These are phyloP conservation scores for Climacium dendroides DNA, from an alignment of 225 moss, liverwort and hornwort genomes.

Conservation along the genomic window DNA sequence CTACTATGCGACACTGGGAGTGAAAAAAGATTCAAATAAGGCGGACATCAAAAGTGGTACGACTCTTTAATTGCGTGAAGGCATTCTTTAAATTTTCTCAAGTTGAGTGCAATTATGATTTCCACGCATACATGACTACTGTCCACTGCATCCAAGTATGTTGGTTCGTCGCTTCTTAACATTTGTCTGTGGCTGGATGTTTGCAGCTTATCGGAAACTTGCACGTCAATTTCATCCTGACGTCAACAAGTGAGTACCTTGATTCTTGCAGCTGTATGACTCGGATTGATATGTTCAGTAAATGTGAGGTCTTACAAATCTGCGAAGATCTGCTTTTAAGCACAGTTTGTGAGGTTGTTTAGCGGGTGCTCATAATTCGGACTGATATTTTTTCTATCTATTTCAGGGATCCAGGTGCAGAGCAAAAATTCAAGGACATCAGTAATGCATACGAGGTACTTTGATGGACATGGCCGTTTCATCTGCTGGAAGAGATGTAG, in stretches of 20 bases:
- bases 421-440: slow-evolving; percentile 95
- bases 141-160: not conserved
- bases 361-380: not conserved
- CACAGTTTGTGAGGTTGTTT: not conserved
- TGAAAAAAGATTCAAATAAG: slow-evolving; percentile 65
- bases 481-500: not conserved
- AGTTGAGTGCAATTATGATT: not conserved
- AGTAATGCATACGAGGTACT: slow-evolving; percentile 97
- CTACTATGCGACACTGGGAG: slow-evolving; percentile 75
- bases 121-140: not conserved
- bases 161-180: not conserved
- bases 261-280: not conserved
- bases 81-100: not conserved
- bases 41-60: slow-evolving; percentile 83
- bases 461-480: not conserved
- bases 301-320: not conserved
- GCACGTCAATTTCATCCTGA: slow-evolving; percentile 94
- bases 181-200: not conserved
- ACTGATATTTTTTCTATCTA: not conserved
- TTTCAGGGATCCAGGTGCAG: slow-evolving; percentile 70
- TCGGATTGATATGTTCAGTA: not conserved
- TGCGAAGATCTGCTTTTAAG: not conserved
- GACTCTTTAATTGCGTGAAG: not conserved
- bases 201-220: slow-evolving; percentile 79
- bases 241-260: slow-evolving; percentile 74